Evolutionary conservation across 2,329 filamentous ascomycete genomes (phyloP).

Genomic region (Leptographium flavum): DNA sequence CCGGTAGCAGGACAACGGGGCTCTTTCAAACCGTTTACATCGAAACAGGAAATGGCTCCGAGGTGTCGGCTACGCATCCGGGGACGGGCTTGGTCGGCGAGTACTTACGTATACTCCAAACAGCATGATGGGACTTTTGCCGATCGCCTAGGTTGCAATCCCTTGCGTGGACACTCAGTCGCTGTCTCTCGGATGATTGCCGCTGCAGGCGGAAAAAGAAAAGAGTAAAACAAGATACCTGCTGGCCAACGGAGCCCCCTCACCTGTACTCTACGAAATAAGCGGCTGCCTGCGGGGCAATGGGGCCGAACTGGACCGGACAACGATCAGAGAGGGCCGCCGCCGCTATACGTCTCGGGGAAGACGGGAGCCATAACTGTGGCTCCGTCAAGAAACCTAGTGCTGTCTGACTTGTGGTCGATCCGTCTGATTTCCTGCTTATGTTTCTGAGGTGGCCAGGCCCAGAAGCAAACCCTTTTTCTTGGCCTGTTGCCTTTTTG

Average conservation of each 20-base stretch:
- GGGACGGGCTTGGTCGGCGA: too few relatives aligned
- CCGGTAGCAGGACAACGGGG: too few relatives aligned
- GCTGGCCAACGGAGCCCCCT: too few relatives aligned
- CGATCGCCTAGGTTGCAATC: background rate
- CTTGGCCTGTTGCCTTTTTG: background rate
- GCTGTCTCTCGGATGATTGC: constrained; percentile 1
- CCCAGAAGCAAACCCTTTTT: background rate
- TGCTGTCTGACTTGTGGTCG: background rate
- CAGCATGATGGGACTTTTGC: too few relatives aligned
- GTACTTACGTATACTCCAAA: too few relatives aligned
- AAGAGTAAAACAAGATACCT: background rate
- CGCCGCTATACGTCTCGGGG: background rate
- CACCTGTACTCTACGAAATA: too few relatives aligned
- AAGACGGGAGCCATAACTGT: constrained; percentile 1
- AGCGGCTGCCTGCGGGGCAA: background rate
- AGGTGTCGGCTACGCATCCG: too few relatives aligned
- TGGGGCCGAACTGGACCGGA: background rate
- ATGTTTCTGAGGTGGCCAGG: background rate
- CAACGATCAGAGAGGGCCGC: background rate
- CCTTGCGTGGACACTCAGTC: background rate
- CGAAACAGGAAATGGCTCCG: too few relatives aligned
- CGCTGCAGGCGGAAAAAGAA: background rate
- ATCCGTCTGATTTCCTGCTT: background rate
- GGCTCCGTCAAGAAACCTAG: background rate
- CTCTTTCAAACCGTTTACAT: too few relatives aligned